Evolutionary conservation across 352 stramenopile genomes (phyloP), one percentile per base, ranked within the genome.

Genomic region (Globisporangium solare): DNA sequence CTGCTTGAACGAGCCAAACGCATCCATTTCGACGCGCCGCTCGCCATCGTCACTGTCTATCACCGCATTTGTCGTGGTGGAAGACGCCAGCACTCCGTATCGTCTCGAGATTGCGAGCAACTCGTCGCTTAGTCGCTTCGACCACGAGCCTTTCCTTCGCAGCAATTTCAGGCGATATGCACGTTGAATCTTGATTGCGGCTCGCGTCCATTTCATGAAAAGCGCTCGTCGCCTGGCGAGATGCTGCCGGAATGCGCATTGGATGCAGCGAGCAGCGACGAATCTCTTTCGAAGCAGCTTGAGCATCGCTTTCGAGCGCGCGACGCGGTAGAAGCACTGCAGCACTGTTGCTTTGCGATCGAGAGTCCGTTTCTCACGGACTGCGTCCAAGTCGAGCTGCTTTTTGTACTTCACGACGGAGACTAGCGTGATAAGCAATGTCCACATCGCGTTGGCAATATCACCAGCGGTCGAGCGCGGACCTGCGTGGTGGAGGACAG

Each of bases 201-300:
- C 73, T n/a, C 61, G 69, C 7, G 58, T 75, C 70, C 73, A 84
- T 24, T 67, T 71, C 39, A 79, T 61, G 31, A 85, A 87, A 2
- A 81, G 63, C 2, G 66, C 18, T 13, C 54, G 66, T 14, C 79
- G 74, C 15, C 79, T 73, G 3, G 83, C 83, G 47, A 93, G 71
- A 47, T 81, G 66, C 48, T 90, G 80, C 0, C 83, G 79, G 18
- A 79, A 88, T 1, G 71, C 73, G 54, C 83, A 91, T 59, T 93
- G 80, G 48, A 93, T 84, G 5, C 51, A 42, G 6, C 84, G 31
- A 0, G 79, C 73, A 0, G 74, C 70, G 1, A 48, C 27, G 37
- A 67, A 83, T 54, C 78, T 63, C 20, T 49, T 51, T 18, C 65
- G 53, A 7, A 74, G 64, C 14, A 56, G 61, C 13, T 51, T 60